phyloP scores from a whole-genome alignment of 805 yeast species.

The Starmera caribaea region DNA sequence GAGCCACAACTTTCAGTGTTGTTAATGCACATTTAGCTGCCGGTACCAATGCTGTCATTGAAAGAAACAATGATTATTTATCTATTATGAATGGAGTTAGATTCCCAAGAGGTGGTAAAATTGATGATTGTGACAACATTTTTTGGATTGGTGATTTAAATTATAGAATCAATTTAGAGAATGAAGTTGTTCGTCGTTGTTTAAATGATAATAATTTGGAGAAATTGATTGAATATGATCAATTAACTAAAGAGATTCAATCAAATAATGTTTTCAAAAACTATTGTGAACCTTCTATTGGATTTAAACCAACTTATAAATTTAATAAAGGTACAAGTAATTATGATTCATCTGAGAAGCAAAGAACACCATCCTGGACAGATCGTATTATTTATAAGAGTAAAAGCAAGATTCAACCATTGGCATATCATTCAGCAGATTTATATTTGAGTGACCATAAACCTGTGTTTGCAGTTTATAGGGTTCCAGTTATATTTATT shows the following conservation, averaged over 20 bases:
- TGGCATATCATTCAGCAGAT: slow-evolving; percentile 60
- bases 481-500: slow-evolving; percentile 54
- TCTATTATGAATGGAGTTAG: slow-evolving; percentile 67
- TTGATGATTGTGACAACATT: slow-evolving; percentile 76
- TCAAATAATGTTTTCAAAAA: slow-evolving; percentile 63
- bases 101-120: slow-evolving; percentile 67
- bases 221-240: slow-evolving; percentile 62
- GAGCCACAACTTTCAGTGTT: slow-evolving; percentile 71
- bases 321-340: slow-evolving; percentile 73
- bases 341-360: slow-evolving; percentile 88
- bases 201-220: slow-evolving; percentile 36
- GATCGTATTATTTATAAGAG: slow-evolving; percentile 75
- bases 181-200: slow-evolving; percentile 61
- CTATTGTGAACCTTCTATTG: slow-evolving; percentile 67
- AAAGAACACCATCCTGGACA: slow-evolving; percentile 93
- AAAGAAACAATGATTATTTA: slow-evolving; percentile 77
- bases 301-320: slow-evolving; percentile 85
- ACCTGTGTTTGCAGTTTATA: slow-evolving; percentile 81
- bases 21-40: slow-evolving; percentile 93
- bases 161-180: slow-evolving; percentile 63
- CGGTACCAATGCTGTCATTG: slow-evolving; percentile 72
- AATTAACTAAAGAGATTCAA: slow-evolving; percentile 65
- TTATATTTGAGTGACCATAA: slow-evolving; percentile 77
- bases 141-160: slow-evolving; percentile 96
- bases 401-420: slow-evolving; percentile 37